Conservation (phyloP, 129 eudicot species). For the Escallonia rubra region DNA sequence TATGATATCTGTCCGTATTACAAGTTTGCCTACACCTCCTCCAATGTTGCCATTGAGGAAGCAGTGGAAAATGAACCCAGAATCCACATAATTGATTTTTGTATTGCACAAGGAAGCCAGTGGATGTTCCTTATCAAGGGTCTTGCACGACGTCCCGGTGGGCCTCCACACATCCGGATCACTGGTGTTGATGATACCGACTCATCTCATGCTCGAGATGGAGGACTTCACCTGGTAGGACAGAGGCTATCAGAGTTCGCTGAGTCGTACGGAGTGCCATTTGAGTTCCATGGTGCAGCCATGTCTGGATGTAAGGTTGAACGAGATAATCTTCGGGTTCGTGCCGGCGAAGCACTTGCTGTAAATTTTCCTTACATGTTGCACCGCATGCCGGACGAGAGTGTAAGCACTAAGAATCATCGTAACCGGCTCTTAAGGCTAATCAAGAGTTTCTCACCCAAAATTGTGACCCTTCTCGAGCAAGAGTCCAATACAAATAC, state of each 20-base stretch:
- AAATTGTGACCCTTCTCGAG: constrained; percentile 50
- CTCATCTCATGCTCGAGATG: constrained; percentile 57
- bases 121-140: constrained; percentile 45
- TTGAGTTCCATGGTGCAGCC: constrained; percentile 34
- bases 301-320: constrained; percentile 43
- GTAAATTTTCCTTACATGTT: constrained; percentile 56
- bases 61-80: constrained; percentile 35
- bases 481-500: constrained; percentile 64
- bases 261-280: constrained; percentile 18
- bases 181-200: constrained; percentile 55
- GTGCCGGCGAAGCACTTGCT: constrained; percentile 55
- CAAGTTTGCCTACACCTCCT: constrained; percentile 45
- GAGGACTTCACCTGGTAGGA: constrained; percentile 48
- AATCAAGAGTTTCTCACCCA: constrained; percentile 41
- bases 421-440: constrained; percentile 49
- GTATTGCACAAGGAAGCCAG: constrained; percentile 59
- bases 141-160: constrained; percentile 43
- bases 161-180: constrained; percentile 49
- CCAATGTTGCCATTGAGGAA: constrained; percentile 39
- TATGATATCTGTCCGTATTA: constrained; percentile 46
- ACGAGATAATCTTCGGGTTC: constrained; percentile 28
- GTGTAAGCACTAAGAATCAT: constrained; percentile 51
- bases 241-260: constrained; percentile 28
- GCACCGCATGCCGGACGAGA: constrained; percentile 74
- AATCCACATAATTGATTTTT: too few species aligned